Conservation (phyloP, 108 stramenopile genomes). For the Asterionellopsis glacialis region DNA sequence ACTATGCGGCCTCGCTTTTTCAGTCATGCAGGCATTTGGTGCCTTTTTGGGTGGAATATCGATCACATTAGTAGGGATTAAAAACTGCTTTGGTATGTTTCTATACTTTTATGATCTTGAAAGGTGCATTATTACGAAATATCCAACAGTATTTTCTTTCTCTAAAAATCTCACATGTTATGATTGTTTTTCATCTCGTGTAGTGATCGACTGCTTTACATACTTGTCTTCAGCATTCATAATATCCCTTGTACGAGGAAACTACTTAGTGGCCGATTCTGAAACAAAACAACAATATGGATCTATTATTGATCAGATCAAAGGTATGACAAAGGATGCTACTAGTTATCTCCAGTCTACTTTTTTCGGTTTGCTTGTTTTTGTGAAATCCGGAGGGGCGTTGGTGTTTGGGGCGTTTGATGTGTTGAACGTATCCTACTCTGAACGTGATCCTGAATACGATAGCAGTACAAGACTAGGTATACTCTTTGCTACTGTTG, state of each 20-base stretch:
- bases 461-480: constrained; percentile 39
- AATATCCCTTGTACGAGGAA: constrained; percentile 17
- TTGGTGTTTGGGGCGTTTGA: constrained; percentile 49
- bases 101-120: background rate
- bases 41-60: constrained; percentile 44
- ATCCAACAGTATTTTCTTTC: background rate
- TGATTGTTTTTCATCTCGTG: background rate
- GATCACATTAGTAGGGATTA: constrained; percentile 38
- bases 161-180: background rate
- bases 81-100: constrained; percentile 33
- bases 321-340: constrained; percentile 40
- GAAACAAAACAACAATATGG: constrained; percentile 3
- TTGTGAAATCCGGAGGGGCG: constrained; percentile 41
- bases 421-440: constrained; percentile 61
- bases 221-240: constrained; percentile 50
- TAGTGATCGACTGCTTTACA: constrained; percentile 30
- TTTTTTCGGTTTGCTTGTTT: constrained; percentile 46
- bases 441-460: constrained; percentile 28
- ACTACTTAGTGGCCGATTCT: constrained; percentile 3
- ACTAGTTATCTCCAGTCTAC: constrained; percentile 39
- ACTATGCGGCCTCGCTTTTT: constrained; percentile 51
- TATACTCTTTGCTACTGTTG: constrained; percentile 51
- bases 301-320: constrained; percentile 11
- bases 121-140: background rate
- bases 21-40: constrained; percentile 59